Base-by-base conservation (phyloP, 805 yeast species). In the Lipomyces starkeyi region DNA sequence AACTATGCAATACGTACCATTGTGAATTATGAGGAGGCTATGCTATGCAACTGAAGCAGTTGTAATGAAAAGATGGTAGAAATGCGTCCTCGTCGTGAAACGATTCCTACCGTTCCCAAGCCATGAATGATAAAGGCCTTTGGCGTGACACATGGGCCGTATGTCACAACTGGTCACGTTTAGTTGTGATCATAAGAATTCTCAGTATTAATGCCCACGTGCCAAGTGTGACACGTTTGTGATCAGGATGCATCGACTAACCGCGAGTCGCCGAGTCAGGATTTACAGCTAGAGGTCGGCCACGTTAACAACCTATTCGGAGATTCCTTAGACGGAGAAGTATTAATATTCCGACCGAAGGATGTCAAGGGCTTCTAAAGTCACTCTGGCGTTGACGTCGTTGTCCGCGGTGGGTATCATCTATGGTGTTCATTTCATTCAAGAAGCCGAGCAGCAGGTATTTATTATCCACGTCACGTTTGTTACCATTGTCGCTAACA, bases 341-440 rank as follows among this genome's bases (percentile, higher is more conserved):
- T 14, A 11, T 37, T 37, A 14, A 37, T 37, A 37, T 37, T 37
- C 43, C 49, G 20, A 17, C 49, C 22, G 49, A 43, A 43, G 49
- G 22, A 71, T 71, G 73, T 71, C 73, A n/a, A 62, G 53, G 9
- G 73, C 73, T 6, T 63, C 73, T 5, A 71, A 67, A 58, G 61
- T 70, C 43, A 71, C 73, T 2, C 66, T 71, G 8, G 73, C 59
- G 2, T 9, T 63, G 7, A 67, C 61, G 20, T 58, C 61, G 8
- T 29, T 59, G 14, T 7, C 60, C n/a, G 62, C 74, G 9, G 67
- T 61, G 2, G 65, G 64, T 3, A 69, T 68, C 34, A 63, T 73
- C 37, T 59, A 58, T 37, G 72, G 73, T 43, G 75, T 73, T 6
- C 75, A 73, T 56, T 59, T 66, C 58, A 59, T 64, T 25, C 75